Evolutionary conservation across 2,329 filamentous ascomycete genomes (phyloP).

Genomic region (Trichoderma atroviride): DNA sequence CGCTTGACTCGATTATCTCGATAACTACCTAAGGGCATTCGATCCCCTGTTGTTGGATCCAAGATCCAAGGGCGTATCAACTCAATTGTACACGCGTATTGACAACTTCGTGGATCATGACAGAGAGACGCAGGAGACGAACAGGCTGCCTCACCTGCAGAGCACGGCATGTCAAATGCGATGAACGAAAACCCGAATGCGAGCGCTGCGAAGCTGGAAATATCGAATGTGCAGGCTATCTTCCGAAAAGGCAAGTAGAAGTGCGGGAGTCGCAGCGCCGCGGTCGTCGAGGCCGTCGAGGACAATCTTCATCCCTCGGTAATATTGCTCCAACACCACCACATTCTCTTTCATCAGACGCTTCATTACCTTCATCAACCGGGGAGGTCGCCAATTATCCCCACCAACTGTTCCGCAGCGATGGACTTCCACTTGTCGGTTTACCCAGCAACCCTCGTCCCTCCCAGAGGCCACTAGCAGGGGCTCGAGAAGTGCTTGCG

Average conservation of each 20-base stretch:
- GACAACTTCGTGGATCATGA: background rate
- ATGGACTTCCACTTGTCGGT: conserved; percentile 17
- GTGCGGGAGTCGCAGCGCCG: background rate
- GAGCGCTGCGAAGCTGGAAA: conserved; percentile 19
- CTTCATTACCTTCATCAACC: background rate
- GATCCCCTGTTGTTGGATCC: background rate
- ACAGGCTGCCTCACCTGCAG: conserved; percentile 19
- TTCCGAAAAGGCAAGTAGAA: conserved; percentile 5
- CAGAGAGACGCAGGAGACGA: conserved; percentile 5
- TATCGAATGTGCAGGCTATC: conserved; percentile 19
- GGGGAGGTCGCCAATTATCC: background rate
- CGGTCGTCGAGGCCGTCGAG: background rate
- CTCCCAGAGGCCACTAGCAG: background rate
- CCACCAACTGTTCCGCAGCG: conserved; percentile 1
- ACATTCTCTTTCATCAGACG: background rate
- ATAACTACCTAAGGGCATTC: background rate
- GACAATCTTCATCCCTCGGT: background rate
- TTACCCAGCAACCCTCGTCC: conserved; percentile 21
- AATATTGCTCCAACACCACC: background rate
- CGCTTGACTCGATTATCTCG: conserved; percentile 19
- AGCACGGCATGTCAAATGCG: conserved; percentile 18
- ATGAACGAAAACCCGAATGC: conserved; percentile 17
- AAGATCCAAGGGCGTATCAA: background rate
- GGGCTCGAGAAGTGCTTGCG: conserved; percentile 13
- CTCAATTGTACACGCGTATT: background rate